Evolutionary conservation across 2,329 filamentous ascomycete genomes (phyloP), one percentile per base, ranked within the genome.

Genomic region (Conoideocrella luteorostrata): DNA sequence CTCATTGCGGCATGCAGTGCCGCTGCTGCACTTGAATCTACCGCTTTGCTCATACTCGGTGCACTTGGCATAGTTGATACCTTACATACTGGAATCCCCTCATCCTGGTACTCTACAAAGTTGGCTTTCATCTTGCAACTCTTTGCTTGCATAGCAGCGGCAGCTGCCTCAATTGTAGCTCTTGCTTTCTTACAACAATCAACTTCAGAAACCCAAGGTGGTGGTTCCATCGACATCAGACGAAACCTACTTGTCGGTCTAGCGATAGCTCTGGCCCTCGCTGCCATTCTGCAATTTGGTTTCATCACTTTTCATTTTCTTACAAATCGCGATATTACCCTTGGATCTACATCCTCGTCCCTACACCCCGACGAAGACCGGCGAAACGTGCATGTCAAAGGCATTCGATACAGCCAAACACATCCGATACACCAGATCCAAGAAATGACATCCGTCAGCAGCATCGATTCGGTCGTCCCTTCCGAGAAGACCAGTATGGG

Each of bases 341-440:
- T 32, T 24, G 41, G 39, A 9, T 12, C 22, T 22, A 21, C 39
- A 10, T 29, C 54, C 4, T 47, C 58, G 28, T 55, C 61, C 32
- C 55, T 60, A 24, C 56, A 58, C 23, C 58, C 62, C 7, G 61
- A 65, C 12, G 45, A 44, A 9, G 49, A 53, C 9, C 39, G 29
- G 15, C 41, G 44, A 39, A 45, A 38, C n/a, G 29, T 48, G 36
- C 54, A 67, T n/a, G 59, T 77, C 51, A 79, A 78, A 58, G 65
- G 74, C 4, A 66, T 78, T 17, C 71, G 68, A 3, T 79, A 79
- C 53, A 66, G 70, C 54, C 60, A 69, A 48, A 72, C 73, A 0
- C 57, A 59, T 23, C 62, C 64, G 7, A 55, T 54, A 3, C 53
- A 58, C 29, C 59, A 62, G 17, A 46, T 55, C 9, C 60, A 59